Conservation (phyloP, 2,329 filamentous ascomycete species). For the Microsporum canis region DNA sequence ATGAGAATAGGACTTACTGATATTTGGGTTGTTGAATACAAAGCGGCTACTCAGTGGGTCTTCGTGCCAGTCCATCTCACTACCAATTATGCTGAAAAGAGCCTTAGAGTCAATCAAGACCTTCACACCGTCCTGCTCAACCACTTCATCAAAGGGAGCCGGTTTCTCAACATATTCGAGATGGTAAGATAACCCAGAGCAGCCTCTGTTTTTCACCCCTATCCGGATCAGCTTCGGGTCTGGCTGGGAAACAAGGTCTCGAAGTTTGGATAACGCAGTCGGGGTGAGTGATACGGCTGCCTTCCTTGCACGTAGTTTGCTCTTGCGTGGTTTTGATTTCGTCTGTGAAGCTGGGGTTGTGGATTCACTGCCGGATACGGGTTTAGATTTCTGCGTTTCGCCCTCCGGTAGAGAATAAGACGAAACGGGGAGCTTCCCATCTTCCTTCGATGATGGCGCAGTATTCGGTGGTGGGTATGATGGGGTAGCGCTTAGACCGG, state of each 20-base stretch:
- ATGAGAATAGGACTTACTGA: slow-evolving; percentile 56
- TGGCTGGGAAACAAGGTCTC: slow-evolving; percentile 65
- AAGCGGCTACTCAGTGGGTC: slow-evolving; percentile 89
- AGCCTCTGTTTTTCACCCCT: slow-evolving; percentile 86
- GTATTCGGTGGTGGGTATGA: slow-evolving; percentile 26
- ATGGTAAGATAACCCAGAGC: slow-evolving; percentile 85
- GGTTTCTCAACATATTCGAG: slow-evolving; percentile 92
- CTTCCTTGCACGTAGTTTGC: slow-evolving; percentile 69
- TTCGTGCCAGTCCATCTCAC: slow-evolving; percentile 98
- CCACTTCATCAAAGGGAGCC: slow-evolving; percentile 74
- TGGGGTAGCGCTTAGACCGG: slow-evolving; percentile 38
- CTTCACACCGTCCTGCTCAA: slow-evolving; percentile 92
- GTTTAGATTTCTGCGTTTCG: slow-evolving; percentile 57
- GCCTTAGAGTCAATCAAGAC: slow-evolving; percentile 96
- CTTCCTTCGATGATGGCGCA: not conserved
- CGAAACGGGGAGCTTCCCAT: slow-evolving; percentile 22
- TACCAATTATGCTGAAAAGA: slow-evolving; percentile 93
- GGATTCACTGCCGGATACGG: slow-evolving; percentile 25
- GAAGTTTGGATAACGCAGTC: slow-evolving; percentile 66
- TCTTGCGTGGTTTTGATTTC: slow-evolving; percentile 46
- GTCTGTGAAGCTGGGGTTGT: slow-evolving; percentile 21
- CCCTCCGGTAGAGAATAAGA: slow-evolving; percentile 46
- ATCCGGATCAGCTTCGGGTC: slow-evolving; percentile 89
- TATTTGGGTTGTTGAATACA: slow-evolving; percentile 93
- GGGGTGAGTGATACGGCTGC: slow-evolving; percentile 81